Base-by-base conservation (phyloP, 2,329 filamentous ascomycete genomes). In the Pestalotiopsis sp. region DNA sequence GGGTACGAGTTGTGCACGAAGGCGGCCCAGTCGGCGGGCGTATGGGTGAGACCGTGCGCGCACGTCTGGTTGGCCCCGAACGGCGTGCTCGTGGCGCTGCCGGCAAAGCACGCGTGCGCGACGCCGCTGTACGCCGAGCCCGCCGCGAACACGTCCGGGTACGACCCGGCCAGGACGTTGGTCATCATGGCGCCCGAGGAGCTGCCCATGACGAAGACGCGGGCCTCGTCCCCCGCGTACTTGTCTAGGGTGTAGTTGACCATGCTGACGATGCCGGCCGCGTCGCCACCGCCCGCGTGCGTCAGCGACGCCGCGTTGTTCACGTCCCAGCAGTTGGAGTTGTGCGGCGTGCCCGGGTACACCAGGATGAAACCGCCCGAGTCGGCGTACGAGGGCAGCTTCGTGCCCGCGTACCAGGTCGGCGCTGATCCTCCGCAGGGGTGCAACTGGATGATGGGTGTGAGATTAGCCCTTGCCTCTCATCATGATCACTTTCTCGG, bases 1-100 rank as follows among this genome's bases (percentile, higher is more conserved):
- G 80, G 78, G 69, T 79, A 80, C 67, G 77, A 77, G n/a, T 75
- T 75, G 25, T 74, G 74, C 23, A 76, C 80, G 27, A 76, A 72
- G 1, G 71, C 68, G 6, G 72, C 79, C 80, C 80, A 81, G 57
- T 80, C 27, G 20, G 67, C 63, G 4, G 71, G 61, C 0, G 71
- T 73, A 45, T 73, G 71, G 25, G 64, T 57, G 20, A 72, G 57
- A 4, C 70, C 72, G 58, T 68, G 71, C 17, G 72, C 72, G 58
- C 73, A 73, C 2, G 71, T 71, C 68, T 72, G 69, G 63, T 72
- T 73, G 27, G 58, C 59, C n/a, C 62, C 56, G 69, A 71, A 71
- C 13, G 73, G 71, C 11, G 71, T 73, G 60, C 72, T 67, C 5
- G 45, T 36, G 27, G 68, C n/a, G 3, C 70, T 67, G 14, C 72